Evolutionary conservation across 1,284 basidiomycete genomes (phyloP).

Genomic region (Sporisorium iseilematis-ciliati): DNA sequence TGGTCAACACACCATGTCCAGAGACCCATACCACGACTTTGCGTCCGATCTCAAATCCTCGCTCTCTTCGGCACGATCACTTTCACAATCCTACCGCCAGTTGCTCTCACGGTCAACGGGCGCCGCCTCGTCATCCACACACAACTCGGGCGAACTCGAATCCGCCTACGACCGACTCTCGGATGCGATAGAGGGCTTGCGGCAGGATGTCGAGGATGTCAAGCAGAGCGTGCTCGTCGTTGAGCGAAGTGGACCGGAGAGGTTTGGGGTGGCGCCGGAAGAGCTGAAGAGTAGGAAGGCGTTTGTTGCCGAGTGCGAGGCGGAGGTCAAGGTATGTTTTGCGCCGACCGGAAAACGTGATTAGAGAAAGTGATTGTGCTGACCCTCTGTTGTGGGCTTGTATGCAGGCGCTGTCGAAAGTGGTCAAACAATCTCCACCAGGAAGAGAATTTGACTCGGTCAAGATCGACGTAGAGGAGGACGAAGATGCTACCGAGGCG

Average conservation of each 20-base stretch:
- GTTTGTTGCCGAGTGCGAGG: conserved; percentile 58
- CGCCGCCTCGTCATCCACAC: conserved; percentile 1
- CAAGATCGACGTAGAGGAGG: conserved; percentile 47
- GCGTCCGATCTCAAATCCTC: conserved; percentile 60
- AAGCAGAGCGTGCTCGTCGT: conserved; percentile 63
- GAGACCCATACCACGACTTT: conserved; percentile 67
- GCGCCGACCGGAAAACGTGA: no score
- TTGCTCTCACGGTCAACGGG: conserved; percentile 25
- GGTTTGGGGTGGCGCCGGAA: conserved; percentile 57
- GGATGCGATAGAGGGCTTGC: conserved; percentile 56
- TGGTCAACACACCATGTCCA: conserved; percentile 43
- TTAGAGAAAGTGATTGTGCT: not conserved
- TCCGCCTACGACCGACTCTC: conserved; percentile 51
- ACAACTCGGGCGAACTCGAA: conserved; percentile 16
- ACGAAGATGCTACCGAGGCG: conserved; percentile 55
- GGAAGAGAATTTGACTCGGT: conserved; percentile 33
- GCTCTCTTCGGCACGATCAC: conserved; percentile 47
- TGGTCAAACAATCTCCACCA: conserved; percentile 23
- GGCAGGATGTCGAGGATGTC: conserved; percentile 64
- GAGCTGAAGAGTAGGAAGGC: conserved; percentile 53
- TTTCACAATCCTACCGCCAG: conserved; percentile 47
- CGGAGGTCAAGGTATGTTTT: conserved; percentile 45
- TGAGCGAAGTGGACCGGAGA: conserved; percentile 59
- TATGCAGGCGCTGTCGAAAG: conserved; percentile 34
- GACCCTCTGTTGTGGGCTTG: not conserved